Conservation (phyloP, 805 yeast genomes). For the Zygoascus flipseniorum region DNA sequence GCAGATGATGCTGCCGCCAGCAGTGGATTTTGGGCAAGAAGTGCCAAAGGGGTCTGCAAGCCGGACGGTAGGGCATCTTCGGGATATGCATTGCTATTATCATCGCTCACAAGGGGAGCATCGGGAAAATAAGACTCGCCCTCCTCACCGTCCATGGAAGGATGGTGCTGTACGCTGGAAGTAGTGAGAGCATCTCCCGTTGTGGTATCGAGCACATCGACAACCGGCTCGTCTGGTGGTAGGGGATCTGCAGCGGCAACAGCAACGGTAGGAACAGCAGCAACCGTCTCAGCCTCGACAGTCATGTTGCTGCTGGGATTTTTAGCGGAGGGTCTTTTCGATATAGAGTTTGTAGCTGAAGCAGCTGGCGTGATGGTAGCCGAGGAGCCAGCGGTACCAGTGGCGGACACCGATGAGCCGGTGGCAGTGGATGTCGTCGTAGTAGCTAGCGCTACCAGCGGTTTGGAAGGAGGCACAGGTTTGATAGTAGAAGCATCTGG, state of each 20-base stretch:
- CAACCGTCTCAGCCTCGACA: conserved; percentile 57
- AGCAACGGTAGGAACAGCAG: conserved; percentile 35
- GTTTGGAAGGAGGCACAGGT: neutral
- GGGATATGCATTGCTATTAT: neutral
- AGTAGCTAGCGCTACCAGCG: neutral
- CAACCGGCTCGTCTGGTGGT: neutral
- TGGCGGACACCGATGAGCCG: neutral
- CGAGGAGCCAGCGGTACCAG: neutral
- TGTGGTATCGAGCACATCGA: neutral
- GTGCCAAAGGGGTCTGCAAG: neutral
- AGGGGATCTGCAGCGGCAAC: conserved; percentile 17
- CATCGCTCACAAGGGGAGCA: neutral
- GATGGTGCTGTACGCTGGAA: neutral
- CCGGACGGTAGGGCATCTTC: neutral
- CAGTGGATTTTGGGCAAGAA: neutral
- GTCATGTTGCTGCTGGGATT: conserved; percentile 29
- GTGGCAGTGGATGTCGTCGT: neutral
- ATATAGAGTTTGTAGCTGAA: neutral
- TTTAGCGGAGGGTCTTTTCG: neutral
- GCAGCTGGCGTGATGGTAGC: neutral
- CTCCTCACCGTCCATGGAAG: neutral
- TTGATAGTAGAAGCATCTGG: neutral
- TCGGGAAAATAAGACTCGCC: neutral
- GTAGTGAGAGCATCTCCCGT: neutral
- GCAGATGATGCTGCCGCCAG: neutral